A percentile compares a stretch with the other conserved stretches of the same genome.
Evolutionary conservation across 2,329 filamentous ascomycete genomes (phyloP).

Genomic region (Alternaria gaisen): DNA sequence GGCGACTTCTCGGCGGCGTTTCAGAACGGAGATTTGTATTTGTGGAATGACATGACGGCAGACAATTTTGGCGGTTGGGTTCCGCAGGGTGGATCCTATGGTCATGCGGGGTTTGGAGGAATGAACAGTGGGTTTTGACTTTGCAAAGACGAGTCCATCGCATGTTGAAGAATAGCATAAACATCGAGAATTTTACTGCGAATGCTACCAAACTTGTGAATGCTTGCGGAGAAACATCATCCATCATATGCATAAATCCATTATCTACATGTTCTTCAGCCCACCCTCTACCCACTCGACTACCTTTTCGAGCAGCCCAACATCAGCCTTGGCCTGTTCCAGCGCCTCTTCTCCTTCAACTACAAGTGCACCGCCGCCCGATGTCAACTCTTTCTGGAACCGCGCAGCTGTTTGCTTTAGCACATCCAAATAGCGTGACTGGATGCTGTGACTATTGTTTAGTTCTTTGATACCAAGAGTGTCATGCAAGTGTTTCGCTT

Average conservation of each 20-base stretch:
- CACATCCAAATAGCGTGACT: constrained; percentile 55
- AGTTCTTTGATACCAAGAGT: constrained; percentile 58
- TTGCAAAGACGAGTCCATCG: not conserved
- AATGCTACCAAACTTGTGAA: not conserved
- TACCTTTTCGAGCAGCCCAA: constrained; percentile 48
- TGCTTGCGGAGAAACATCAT: not conserved
- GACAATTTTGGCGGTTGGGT: constrained; percentile 47
- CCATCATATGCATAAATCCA: not conserved
- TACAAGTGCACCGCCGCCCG: constrained; percentile 49
- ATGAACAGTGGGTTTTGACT: constrained; percentile 30
- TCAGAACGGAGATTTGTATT: constrained; percentile 48
- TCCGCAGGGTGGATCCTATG: constrained; percentile 37
- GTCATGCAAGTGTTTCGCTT: constrained; percentile 58
- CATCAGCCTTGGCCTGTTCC: constrained; percentile 46
- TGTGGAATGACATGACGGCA: constrained; percentile 47
- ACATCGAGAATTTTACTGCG: not conserved
- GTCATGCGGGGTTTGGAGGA: constrained; percentile 35
- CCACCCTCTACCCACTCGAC: constrained; percentile 39
- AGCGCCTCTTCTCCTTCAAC: constrained; percentile 49
- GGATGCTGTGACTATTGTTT: constrained; percentile 52
- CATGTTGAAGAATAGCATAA: not conserved
- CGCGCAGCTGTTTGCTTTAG: constrained; percentile 49
- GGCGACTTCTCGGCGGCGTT: constrained; percentile 46
- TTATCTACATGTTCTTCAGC: constrained; percentile 18
- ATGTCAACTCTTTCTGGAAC: constrained; percentile 50